These are phyloP conservation scores for Rhododendron ferrugineum DNA, from an alignment of 148 eudicot species.

Conservation along the genomic window DNA sequence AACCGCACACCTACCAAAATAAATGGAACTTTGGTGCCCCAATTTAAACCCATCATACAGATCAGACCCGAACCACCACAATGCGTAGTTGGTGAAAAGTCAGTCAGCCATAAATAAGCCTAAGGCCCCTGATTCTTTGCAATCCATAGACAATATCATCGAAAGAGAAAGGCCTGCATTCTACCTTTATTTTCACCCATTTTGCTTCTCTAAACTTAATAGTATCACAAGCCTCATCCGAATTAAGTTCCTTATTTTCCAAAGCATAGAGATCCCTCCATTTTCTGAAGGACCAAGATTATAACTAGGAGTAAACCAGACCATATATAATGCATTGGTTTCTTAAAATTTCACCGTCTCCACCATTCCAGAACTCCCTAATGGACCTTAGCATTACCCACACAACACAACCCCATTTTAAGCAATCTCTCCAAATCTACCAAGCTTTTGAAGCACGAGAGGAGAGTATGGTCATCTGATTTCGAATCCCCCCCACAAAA, in stretches of 20 bases:
- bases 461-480: background rate
- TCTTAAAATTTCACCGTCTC: background rate
- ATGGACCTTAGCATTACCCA: background rate
- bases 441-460: background rate
- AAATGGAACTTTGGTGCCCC: background rate
- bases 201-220: background rate
- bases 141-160: background rate
- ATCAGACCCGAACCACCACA: background rate
- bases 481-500: background rate
- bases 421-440: background rate
- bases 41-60: background rate
- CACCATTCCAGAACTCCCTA: background rate
- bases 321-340: background rate
- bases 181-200: background rate
- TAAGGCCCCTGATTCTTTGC: background rate
- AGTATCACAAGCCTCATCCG: background rate
- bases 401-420: background rate
- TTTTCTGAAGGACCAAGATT: background rate
- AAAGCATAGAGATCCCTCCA: background rate
- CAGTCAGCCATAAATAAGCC: background rate
- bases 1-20: background rate
- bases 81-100: background rate
- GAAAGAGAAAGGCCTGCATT: background rate
- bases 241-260: background rate
- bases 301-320: background rate